phyloP scores from a whole-genome alignment of 805 yeast genomes.

The Tetrapisispora taiwanensis region DNA sequence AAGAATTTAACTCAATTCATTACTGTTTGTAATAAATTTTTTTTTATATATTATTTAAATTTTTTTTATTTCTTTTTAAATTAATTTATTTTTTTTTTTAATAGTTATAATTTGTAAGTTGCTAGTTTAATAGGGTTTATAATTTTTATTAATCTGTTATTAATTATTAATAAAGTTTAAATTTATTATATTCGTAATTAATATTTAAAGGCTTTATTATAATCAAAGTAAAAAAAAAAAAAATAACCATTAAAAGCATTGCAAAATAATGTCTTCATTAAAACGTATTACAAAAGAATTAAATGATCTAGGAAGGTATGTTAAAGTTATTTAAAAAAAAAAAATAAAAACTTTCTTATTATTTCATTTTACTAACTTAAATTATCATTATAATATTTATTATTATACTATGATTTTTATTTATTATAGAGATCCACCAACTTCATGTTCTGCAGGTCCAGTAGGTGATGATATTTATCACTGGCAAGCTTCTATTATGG shows the following conservation, averaged over 20 bases:
- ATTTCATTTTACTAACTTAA: slow-evolving; percentile 8
- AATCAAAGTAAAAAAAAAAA: background rate
- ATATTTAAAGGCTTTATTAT: too few relatives aligned
- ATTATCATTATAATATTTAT: too few relatives aligned
- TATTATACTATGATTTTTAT: background rate
- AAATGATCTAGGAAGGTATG: slow-evolving; percentile 87
- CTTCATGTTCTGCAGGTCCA: slow-evolving; percentile 98
- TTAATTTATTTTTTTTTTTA: too few relatives aligned
- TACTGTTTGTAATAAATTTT: too few relatives aligned
- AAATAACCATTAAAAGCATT: background rate
- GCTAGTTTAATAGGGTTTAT: too few relatives aligned
- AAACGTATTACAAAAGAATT: slow-evolving; percentile 95
- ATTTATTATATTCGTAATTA: too few relatives aligned
- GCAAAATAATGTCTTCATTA: slow-evolving; percentile 58
- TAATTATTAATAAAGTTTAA: too few relatives aligned
- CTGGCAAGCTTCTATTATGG: slow-evolving; percentile 99
- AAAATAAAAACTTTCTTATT: background rate
- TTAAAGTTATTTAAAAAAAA: slow-evolving; percentile 11
- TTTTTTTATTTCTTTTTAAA: too few relatives aligned
- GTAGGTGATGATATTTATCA: slow-evolving; percentile 95
- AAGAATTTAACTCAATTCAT: too few relatives aligned
- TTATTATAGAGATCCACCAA: slow-evolving; percentile 86
- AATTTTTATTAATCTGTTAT: too few relatives aligned
- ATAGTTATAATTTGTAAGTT: too few relatives aligned
- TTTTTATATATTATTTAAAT: too few relatives aligned